These are phyloP conservation scores for Poronia punctata DNA, from an alignment of 495 filamentous ascomycete genomes.

Conservation along the genomic window DNA sequence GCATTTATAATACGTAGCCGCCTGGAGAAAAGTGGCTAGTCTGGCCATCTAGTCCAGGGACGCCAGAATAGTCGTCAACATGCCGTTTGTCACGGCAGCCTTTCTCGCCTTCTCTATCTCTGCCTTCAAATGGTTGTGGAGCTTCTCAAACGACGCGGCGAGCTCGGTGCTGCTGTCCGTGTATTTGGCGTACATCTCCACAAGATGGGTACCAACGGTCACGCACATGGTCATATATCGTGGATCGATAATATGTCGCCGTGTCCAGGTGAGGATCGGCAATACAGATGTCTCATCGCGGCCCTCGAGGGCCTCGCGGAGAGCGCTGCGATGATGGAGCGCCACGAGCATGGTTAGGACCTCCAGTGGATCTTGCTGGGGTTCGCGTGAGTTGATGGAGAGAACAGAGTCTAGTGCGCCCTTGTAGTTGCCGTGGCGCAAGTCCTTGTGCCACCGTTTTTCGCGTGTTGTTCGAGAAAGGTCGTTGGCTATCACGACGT, in stretches of 20 bases:
- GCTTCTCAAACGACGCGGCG: constrained; percentile 53
- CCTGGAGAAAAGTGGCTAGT: too few relatives aligned
- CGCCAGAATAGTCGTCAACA: constrained; percentile 72
- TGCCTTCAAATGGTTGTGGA: constrained; percentile 61
- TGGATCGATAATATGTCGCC: constrained; percentile 69
- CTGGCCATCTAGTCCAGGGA: too few relatives aligned
- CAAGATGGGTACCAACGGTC: constrained; percentile 68
- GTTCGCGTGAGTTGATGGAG: constrained; percentile 30
- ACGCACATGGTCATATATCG: constrained; percentile 68
- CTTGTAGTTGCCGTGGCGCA: constrained; percentile 71
- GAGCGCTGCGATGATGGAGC: constrained; percentile 79
- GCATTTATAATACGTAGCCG: too few relatives aligned
- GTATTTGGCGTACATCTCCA: constrained; percentile 82
- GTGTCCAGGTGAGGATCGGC: constrained; percentile 77
- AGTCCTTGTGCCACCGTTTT: constrained; percentile 69
- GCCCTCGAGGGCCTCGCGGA: constrained; percentile 69
- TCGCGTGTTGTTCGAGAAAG: constrained; percentile 46
- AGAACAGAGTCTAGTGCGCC: constrained; percentile 75
- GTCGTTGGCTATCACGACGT: constrained; percentile 74
- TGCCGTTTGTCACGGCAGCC: constrained; percentile 70
- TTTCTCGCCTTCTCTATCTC: constrained; percentile 78
- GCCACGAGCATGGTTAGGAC: constrained; percentile 74
- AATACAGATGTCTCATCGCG: constrained; percentile 78
- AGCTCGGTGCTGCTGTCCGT: constrained; percentile 67
- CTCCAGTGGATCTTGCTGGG: constrained; percentile 50